Percentiles rank a stretch among this genome's conserved stretches.
phyloP scores from a whole-genome alignment of 768 basidiomycete genomes.

The Phanerodontia chrysosporium region DNA sequence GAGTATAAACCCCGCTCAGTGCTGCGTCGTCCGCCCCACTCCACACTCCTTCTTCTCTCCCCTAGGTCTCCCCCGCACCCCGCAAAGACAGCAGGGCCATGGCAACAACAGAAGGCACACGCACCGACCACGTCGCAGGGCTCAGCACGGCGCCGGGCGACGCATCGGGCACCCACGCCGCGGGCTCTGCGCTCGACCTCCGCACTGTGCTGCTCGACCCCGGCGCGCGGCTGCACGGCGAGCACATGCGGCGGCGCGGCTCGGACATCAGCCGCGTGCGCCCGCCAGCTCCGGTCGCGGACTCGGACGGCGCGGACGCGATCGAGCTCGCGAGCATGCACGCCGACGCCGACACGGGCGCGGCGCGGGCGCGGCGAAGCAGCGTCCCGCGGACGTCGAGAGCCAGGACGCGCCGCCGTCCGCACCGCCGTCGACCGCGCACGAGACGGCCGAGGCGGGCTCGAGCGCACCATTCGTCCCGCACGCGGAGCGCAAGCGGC shows the following conservation, averaged over 20 bases:
- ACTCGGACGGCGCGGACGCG: slow-evolving; percentile 10
- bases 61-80: neutral
- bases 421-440: neutral
- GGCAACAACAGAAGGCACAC: neutral
- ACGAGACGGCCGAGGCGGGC: neutral
- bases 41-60: too few species aligned
- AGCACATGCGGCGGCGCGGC: slow-evolving; percentile 7
- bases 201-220: neutral
- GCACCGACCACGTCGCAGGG: neutral
- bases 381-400: neutral
- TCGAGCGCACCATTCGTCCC: slow-evolving; percentile 11
- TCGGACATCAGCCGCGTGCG: slow-evolving; percentile 8
- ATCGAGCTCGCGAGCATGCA: slow-evolving; percentile 18
- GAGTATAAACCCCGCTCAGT: neutral
- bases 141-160: neutral
- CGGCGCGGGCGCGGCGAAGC: slow-evolving; percentile 2
- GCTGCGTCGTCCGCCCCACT: neutral
- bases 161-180: neutral
- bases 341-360: neutral
- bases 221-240: slow-evolving; percentile 6
- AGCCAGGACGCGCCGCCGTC: too few species aligned
- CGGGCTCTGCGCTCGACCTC: neutral
- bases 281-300: slow-evolving; percentile 3
- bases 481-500: slow-evolving; percentile 15
- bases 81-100: neutral